Percentiles rank a stretch among this genome's conserved stretches.
Conservation (phyloP, 129 eudicot species). For the Smallanthus sonchifolius region DNA sequence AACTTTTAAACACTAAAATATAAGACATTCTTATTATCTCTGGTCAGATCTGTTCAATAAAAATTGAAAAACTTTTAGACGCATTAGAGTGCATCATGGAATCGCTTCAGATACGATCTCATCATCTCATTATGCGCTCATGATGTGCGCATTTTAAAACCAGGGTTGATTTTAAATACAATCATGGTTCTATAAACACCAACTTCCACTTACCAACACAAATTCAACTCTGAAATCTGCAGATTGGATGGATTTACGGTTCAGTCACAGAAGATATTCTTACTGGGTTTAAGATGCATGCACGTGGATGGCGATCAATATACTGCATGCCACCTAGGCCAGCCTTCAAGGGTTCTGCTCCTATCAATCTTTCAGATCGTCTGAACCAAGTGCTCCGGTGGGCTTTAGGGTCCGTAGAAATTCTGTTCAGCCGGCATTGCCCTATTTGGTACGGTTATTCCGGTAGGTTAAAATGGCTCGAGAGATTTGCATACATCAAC, state of each 20-base stretch:
- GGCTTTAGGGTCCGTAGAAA: conserved; percentile 98
- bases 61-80: too few species aligned
- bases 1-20: too few species aligned
- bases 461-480: conserved; percentile 91
- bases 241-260: conserved; percentile 98
- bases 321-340: conserved; percentile 88
- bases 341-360: conserved; percentile 98
- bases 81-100: too few species aligned
- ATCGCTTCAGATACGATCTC: too few species aligned
- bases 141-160: too few species aligned
- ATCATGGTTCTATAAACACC: background rate
- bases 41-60: too few species aligned
- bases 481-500: conserved; percentile 86
- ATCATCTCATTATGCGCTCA: too few species aligned
- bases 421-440: conserved; percentile 89
- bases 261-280: conserved; percentile 98
- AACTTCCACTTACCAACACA: background rate
- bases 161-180: background rate
- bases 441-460: conserved; percentile 89
- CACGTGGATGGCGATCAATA: conserved; percentile 96
- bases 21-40: too few species aligned
- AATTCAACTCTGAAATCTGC: conserved; percentile 29
- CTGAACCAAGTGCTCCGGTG: conserved; percentile 95
- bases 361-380: conserved; percentile 95
- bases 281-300: conserved; percentile 95